Conservation (phyloP, 208 protist genomes). For the Porcisia hertigi region DNA sequence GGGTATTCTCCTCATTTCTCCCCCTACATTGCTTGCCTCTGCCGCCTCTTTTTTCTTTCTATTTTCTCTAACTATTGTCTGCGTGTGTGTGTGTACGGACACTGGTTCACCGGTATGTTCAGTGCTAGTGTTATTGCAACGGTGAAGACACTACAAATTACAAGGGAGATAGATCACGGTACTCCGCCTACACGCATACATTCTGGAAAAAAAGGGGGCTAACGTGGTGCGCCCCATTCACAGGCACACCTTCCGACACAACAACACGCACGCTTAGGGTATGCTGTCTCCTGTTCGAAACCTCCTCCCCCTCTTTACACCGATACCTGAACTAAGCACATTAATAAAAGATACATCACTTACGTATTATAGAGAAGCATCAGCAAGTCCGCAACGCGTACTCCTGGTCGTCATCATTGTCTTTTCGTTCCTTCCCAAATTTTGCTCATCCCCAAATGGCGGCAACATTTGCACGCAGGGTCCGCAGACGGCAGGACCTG, state of each 20-base stretch:
- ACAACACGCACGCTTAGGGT: neutral
- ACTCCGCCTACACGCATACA: neutral
- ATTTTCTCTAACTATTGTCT: neutral
- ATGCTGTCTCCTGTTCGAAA: neutral
- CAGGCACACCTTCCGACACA: neutral
- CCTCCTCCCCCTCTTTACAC: neutral
- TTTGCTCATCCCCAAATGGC: constrained; percentile 3
- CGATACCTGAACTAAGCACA: neutral
- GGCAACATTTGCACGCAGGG: constrained; percentile 8
- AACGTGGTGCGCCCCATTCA: neutral
- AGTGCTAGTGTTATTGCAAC: neutral
- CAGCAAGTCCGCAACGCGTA: neutral
- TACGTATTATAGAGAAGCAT: neutral
- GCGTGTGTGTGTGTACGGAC: neutral
- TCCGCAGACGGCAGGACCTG: constrained; percentile 78
- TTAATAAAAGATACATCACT: too few species aligned
- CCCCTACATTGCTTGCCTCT: neutral
- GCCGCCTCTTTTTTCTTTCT: neutral
- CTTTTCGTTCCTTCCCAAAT: neutral
- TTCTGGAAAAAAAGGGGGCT: neutral
- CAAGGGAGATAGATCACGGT: neutral
- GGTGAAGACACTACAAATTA: neutral
- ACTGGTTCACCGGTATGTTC: neutral
- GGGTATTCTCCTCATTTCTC: neutral
- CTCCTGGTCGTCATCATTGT: neutral